These are phyloP conservation scores for Chaetomiaceae sp. DNA, from an alignment of 2,329 filamentous ascomycete species.

Conservation along the genomic window DNA sequence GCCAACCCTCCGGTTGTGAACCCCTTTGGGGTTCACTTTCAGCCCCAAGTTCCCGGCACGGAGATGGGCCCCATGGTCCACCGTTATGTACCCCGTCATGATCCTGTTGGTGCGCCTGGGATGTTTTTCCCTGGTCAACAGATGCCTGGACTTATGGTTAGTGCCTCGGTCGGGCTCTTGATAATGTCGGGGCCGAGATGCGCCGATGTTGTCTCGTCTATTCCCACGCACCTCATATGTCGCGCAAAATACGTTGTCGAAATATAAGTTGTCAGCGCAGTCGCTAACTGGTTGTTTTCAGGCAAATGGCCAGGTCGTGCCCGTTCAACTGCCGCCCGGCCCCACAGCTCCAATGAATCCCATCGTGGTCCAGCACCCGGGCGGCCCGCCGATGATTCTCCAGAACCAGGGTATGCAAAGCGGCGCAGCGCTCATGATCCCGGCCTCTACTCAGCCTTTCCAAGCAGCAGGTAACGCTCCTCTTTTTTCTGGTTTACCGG, in stretches of 20 bases:
- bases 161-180: background rate
- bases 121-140: conserved; percentile 6
- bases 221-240: background rate
- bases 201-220: background rate
- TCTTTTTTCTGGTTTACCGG: conserved; percentile 5
- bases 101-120: conserved; percentile 27
- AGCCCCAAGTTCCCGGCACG: conserved; percentile 56
- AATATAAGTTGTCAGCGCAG: background rate
- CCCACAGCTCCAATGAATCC: conserved; percentile 21
- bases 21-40: conserved; percentile 45
- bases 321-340: conserved; percentile 15
- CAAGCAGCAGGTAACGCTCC: conserved; percentile 38
- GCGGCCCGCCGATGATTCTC: conserved; percentile 20
- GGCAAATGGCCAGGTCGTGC: conserved; percentile 20
- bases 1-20: conserved; percentile 13
- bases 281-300: conserved; percentile 21
- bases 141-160: conserved; percentile 8
- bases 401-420: conserved; percentile 7
- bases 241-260: background rate
- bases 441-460: conserved; percentile 3
- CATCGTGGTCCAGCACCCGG: conserved; percentile 26
- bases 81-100: conserved; percentile 52
- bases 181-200: background rate
- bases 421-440: conserved; percentile 6
- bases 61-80: conserved; percentile 53